Evolutionary conservation across 805 yeast species (phyloP).

Genomic region (Starmerella scarabaei): DNA sequence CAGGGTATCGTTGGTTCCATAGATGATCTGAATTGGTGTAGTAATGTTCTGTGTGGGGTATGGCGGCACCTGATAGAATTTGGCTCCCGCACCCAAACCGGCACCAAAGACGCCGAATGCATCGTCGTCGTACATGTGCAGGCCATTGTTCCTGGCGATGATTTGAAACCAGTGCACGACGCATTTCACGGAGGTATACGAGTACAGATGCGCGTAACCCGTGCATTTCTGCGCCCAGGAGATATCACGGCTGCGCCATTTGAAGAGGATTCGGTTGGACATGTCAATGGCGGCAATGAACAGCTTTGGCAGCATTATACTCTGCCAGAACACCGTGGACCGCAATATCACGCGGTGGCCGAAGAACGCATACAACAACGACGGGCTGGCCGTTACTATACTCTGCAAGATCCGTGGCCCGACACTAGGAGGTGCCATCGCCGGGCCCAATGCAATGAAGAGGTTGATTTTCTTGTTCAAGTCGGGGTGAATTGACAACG

Average conservation of each 20-base stretch:
- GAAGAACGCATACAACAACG: conserved; percentile 53
- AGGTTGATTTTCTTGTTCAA: conserved; percentile 42
- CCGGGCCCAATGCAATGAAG: conserved; percentile 84
- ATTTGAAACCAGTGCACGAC: conserved; percentile 97
- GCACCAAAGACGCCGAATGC: conserved; percentile 18
- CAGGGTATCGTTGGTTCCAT: conserved; percentile 69
- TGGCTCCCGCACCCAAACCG: conserved; percentile 23
- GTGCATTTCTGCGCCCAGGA: conserved; percentile 57
- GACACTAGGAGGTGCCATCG: conserved; percentile 80
- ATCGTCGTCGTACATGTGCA: conserved; percentile 89
- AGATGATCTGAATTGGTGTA: conserved; percentile 63
- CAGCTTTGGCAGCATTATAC: conserved; percentile 61
- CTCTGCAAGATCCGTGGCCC: conserved; percentile 65
- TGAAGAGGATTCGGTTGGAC: conserved; percentile 54
- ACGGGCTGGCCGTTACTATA: conserved; percentile 63
- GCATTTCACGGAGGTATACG: conserved; percentile 80
- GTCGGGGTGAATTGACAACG: conserved; percentile 49
- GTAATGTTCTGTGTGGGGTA: conserved; percentile 56
- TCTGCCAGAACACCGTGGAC: conserved; percentile 67
- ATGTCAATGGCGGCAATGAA: conserved; percentile 60
- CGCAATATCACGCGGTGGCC: conserved; percentile 66
- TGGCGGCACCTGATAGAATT: conserved; percentile 39
- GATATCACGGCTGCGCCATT: conserved; percentile 70
- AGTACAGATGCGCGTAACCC: conserved; percentile 77
- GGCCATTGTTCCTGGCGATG: conserved; percentile 48